Base-by-base conservation (phyloP, 768 basidiomycete species). In the Mycena galericulata region DNA sequence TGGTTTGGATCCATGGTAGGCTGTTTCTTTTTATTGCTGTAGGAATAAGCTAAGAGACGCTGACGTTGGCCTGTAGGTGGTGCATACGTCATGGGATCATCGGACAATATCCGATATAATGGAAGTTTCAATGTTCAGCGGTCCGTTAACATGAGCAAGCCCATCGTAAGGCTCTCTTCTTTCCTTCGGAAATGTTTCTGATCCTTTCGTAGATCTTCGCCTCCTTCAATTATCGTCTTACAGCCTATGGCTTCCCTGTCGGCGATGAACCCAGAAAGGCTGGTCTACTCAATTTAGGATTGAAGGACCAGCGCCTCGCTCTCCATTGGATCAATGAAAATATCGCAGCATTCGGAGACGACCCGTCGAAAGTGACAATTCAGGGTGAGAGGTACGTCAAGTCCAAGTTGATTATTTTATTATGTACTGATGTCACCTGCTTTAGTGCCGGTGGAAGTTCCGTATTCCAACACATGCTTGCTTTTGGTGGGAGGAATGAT, bases 241-340 rank as follows among this genome's bases (percentile, higher is more conserved):
- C 61, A 62, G 61, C 61, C 61, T 62, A 62, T 62, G 61, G 61
- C 61, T 62, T 62, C 61, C 61, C 61, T 62, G 61, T 62, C 49
- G 61, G 61, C 50, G 61, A 62, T 30, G 61, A 62, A 54, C 50
- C 61, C 50, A 62, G 50, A 62, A 53, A 62, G 9, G 61, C 61
- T 62, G 61, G 61, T 62, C 50, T 62, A 62, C 61, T 62, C 61
- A 62, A 62, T 62, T 62, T 62, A 62, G 61, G 61, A 62, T 62
- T 62, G 61, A 62, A 62, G 61, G 61, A 62, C 50, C 61, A 62
- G 61, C 50, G 61, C 50, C 61, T 62, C 50, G 61, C 61, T 62
- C 61, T 62, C 40, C 61, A 62, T 53, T 62, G 61, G 61, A 62
- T 62, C 50, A 62, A 45, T 54, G 61, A 62, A 53, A 62, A 62